phyloP scores from a whole-genome alignment of 1,284 basidiomycete species.

The Blastosporella zonata region DNA sequence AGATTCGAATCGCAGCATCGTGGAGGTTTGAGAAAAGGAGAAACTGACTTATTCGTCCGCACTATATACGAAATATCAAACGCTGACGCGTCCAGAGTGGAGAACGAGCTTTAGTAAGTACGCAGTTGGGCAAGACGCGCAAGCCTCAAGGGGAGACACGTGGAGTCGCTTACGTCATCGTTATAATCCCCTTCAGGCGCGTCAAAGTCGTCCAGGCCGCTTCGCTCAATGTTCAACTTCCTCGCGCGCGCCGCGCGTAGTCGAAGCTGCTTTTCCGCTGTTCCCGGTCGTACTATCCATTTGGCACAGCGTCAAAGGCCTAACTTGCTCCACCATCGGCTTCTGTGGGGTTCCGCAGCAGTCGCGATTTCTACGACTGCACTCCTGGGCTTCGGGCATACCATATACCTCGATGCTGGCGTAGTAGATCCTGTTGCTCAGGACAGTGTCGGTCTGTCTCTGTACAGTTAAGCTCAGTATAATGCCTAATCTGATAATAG shows the following conservation, averaged over 20 bases:
- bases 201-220: neutral
- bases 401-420: constrained; percentile 31
- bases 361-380: constrained; percentile 14
- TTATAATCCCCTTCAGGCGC: neutral
- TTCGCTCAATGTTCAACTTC: constrained; percentile 8
- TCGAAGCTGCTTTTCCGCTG: neutral
- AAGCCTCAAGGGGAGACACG: constrained; percentile 14
- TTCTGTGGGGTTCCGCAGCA: constrained; percentile 19
- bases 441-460: constrained; percentile 18
- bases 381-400: constrained; percentile 12
- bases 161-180: constrained; percentile 14
- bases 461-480: neutral
- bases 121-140: constrained; percentile 11
- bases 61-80: constrained; percentile 9
- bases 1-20: constrained; percentile 10
- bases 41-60: constrained; percentile 10
- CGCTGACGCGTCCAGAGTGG: constrained; percentile 15
- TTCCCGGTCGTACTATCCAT: constrained; percentile 1
- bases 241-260: constrained; percentile 11
- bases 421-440: constrained; percentile 17
- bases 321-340: neutral
- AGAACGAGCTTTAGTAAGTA: neutral
- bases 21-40: neutral
- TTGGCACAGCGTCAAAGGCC: neutral
- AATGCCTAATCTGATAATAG: constrained; percentile 30